Conservation (phyloP, 306 rosid species). For the Fragaria ananassa region DNA sequence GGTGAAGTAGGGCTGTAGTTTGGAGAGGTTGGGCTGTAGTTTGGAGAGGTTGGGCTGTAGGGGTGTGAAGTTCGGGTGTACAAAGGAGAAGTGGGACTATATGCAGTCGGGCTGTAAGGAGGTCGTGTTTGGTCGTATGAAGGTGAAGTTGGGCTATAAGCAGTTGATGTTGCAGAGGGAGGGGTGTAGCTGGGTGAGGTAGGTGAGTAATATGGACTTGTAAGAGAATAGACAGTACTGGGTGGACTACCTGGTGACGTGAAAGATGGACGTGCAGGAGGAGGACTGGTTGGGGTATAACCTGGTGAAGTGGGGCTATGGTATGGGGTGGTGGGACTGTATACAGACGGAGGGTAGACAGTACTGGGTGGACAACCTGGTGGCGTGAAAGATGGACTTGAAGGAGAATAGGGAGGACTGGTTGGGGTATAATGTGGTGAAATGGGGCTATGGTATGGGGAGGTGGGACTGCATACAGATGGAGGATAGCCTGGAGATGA, state of each 20-base stretch:
- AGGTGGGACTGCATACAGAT: not conserved
- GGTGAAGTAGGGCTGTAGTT: slow-evolving; percentile 71
- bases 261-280: too few species aligned
- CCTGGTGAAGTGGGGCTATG: slow-evolving; percentile 85
- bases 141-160: slow-evolving; percentile 72
- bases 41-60: slow-evolving; percentile 44
- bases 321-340: slow-evolving; percentile 88
- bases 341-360: slow-evolving; percentile 34
- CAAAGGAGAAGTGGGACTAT: slow-evolving; percentile 61
- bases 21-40: slow-evolving; percentile 48
- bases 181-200: slow-evolving; percentile 80
- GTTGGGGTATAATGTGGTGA: slow-evolving; percentile 48
- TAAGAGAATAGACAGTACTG: slow-evolving; percentile 86
- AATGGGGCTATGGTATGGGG: too few species aligned
- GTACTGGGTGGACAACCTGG: slow-evolving; percentile 40
- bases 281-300: slow-evolving; percentile 48
- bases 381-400: too few species aligned
- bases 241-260: slow-evolving; percentile 83
- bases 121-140: slow-evolving; percentile 76
- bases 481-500: slow-evolving; percentile 62
- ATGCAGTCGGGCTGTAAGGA: slow-evolving; percentile 60
- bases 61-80: slow-evolving; percentile 74
- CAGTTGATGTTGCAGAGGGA: slow-evolving; percentile 67
- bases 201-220: slow-evolving; percentile 87
- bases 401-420: too few species aligned